Evolutionary conservation across 2,329 filamentous ascomycete genomes (phyloP).

Genomic region (Claviceps quebecensis): DNA sequence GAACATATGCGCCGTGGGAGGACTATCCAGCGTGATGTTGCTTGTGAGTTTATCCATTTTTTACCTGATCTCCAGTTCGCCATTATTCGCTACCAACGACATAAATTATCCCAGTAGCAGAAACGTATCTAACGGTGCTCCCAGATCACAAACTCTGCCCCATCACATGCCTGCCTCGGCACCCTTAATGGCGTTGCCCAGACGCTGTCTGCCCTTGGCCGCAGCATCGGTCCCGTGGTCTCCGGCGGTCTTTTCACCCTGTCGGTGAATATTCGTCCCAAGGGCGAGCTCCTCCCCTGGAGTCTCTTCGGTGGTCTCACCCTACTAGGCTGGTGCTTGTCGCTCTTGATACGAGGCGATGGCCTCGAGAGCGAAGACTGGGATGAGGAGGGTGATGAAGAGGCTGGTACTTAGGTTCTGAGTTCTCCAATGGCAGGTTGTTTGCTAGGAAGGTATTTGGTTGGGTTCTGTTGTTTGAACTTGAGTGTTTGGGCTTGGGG

Average conservation of each 20-base stretch:
- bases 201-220: conserved; percentile 78
- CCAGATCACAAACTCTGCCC: conserved; percentile 85
- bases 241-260: conserved; percentile 78
- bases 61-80: not conserved
- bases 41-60: conserved; percentile 44
- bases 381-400: conserved; percentile 11
- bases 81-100: not conserved
- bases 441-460: not conserved
- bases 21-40: conserved; percentile 76
- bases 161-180: conserved; percentile 71
- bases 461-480: not conserved
- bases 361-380: conserved; percentile 47
- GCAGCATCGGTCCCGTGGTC: conserved; percentile 76
- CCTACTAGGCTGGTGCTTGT: conserved; percentile 65
- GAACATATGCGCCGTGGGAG: conserved; percentile 79
- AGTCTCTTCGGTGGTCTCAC: conserved; percentile 75
- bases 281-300: conserved; percentile 77
- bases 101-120: not conserved
- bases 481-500: too few relatives aligned
- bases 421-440: not conserved
- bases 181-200: conserved; percentile 89
- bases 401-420: not conserved
- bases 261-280: conserved; percentile 56
- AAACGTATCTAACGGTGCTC: not conserved
- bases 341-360: conserved; percentile 59